These are phyloP conservation scores for Rhizopogon sp. DNA, from an alignment of 768 basidiomycete genomes.

Conservation along the genomic window DNA sequence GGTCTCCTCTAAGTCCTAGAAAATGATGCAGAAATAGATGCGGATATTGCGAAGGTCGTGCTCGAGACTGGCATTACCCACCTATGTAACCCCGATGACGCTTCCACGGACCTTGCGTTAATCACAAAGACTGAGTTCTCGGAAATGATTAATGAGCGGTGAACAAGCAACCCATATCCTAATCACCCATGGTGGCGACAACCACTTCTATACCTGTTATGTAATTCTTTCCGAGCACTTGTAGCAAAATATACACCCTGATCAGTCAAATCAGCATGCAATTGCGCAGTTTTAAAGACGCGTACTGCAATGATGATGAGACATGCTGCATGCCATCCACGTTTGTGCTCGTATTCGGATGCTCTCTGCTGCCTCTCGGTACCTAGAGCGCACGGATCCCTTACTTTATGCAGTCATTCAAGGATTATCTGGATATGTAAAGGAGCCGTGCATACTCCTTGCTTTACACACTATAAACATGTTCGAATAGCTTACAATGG, in stretches of 20 bases:
- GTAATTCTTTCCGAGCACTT: no score
- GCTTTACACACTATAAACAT: no score
- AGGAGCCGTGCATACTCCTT: no score
- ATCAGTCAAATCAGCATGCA: no score
- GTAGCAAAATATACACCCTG: no score
- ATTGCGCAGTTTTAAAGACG: slow-evolving; percentile 69
- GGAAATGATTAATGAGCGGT: no score
- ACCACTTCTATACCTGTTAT: slow-evolving; percentile 31
- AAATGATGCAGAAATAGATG: slow-evolving; percentile 86
- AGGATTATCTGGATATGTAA: no score
- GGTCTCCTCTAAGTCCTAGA: slow-evolving; percentile 81
- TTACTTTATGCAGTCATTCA: no score
- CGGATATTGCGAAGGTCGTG: slow-evolving; percentile 89
- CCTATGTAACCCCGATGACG: slow-evolving; percentile 78
- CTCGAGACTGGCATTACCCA: slow-evolving; percentile 76
- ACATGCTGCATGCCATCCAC: slow-evolving; percentile 84
- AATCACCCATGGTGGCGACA: slow-evolving; percentile 67
- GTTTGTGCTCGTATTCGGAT: slow-evolving; percentile 89
- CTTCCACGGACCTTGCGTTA: slow-evolving; percentile 9
- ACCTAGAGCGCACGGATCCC: slow-evolving; percentile 54
- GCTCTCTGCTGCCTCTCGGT: slow-evolving; percentile 85
- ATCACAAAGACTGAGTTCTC: no score
- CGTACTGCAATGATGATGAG: slow-evolving; percentile 68
- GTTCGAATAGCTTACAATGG: no score
- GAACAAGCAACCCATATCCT: slow-evolving; percentile 49